Base-by-base conservation (phyloP, 1,284 basidiomycete genomes). In the Marasmius oreades region DNA sequence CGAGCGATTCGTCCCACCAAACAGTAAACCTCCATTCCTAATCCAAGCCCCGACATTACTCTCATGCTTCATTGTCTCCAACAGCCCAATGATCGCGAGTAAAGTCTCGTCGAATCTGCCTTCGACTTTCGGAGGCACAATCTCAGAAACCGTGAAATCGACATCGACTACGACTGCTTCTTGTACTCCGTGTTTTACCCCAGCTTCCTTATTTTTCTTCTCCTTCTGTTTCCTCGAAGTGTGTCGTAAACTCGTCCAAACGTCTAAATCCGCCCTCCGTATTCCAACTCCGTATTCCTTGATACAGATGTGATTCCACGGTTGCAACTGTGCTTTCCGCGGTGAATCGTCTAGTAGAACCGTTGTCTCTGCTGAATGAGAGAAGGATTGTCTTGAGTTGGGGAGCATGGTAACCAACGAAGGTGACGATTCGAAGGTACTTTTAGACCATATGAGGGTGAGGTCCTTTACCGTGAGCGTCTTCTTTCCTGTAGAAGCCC, bases 311-410 rank as follows among this genome's bases (percentile, higher is more conserved):
- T 93, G 90, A 65, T 90, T 93, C 73, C 80, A 88, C 0, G 92
- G 92, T 65, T 95, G 93, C 28, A 90, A 72, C 18, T 74, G 77
- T 0, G 90, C 92, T 67, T 95, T 95, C 44, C 77, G 75, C 6
- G 82, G 80, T 2, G 90, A 92, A 67, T 95, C 92, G 65, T 95
- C 92, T 14, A 95, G 76, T 16, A 95, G 78, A 18, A 95, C 69
- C 0, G 92, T 93, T 1, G 88, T 88, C 16, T 72, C 65, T 0
- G 86, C 81, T 0, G 84, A 86, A 63, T 90, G 86, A 47, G 51
- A 56, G 51, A 59, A 39, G 10, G 36, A 33, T 14, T 12, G 24
- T 52, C 14, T 12, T 33, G 18, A 7, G 1, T 42, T 18, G 23
- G 14, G 28, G 33, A 55, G 8, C n/a, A 46, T 16, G 45, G 33